Evolutionary conservation across 2,329 filamentous ascomycete species (phyloP), one percentile per base, ranked within the genome.

Genomic region (Trichoderma pleuroti): DNA sequence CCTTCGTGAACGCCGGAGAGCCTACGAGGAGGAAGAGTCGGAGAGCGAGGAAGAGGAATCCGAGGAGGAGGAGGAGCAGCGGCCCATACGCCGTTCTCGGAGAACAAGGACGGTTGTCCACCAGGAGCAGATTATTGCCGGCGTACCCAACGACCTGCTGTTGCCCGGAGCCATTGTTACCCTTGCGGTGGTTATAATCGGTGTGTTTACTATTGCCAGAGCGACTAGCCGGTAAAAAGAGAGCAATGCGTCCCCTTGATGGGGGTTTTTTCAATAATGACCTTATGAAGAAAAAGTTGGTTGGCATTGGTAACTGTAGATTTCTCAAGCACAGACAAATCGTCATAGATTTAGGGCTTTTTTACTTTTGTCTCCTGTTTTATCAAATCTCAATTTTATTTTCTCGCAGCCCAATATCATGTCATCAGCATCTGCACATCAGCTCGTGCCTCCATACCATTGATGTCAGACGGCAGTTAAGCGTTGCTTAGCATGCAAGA

Each of bases 141-240:
- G 96, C 68, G 92, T 99, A 39, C 94, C 96, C 10, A 99, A 99
- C 78, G 96, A 99, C 77, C 85, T 98, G 68, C 85, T 99, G 21
- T 87, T 98, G 54, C 96, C 96, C 0, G 96, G 96, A 74, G 96
- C 96, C 24, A 95, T 99, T 79, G 94, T 96, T 70, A 94, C 94
- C n/a, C 83, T 99, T 77, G 96, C 95, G 11, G 93, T 97, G 56
- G 94, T 97, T 46, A 97, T 99, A 81, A 86, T 97, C 52, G 93
- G 93, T 74, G 95, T 98, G 12, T 99, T 99, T 83, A 90, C 94
- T 54, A 89, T 99, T 76, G 90, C 93, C 72, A 90, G 94, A 74
- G 83, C 90, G 73, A 84, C 85, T 42, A 87, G 84, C 80, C 81
- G 86, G 78, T 88, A 82, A 78, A 73, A 73, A 73, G 49, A 66